Evolutionary conservation across 2,329 filamentous ascomycete genomes (phyloP), one percentile per base, ranked within the genome.

Genomic region (Fusarium gaditjirri): DNA sequence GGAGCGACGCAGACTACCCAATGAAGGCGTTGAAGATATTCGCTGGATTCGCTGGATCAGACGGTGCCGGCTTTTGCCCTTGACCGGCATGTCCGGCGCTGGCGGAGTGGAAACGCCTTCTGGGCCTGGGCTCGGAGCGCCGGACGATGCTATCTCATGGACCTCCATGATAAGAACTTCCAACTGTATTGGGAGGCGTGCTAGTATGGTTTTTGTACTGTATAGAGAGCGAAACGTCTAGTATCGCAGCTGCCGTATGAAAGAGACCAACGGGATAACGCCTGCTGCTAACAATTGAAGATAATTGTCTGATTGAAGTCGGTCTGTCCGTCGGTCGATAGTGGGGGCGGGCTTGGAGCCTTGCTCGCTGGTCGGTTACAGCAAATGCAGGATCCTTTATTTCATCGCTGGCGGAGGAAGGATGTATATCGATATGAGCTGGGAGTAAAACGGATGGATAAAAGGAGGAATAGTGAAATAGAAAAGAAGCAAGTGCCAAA

Each of bases 11-110:
- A 90, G 81, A 64, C 88, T 88, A 43, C 88, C 85, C 55, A 97
- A 83, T 21, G 92, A 93, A 2, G 93, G 91, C 11, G 92, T 94
- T 1, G 94, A 97, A 16, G 93, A 91, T 77, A 97, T 95, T 64
- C 93, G 91, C 70, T 95, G 92, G 53, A 97, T 86, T 36, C 91
- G 90, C 70, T 91, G 90, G 23, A 97, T 84, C 38, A 97, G 82
- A 65, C 91, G 89, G 75, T 91, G 89, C 50, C 92, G 89, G 58
- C 90, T 88, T 79, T 91, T 94, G 62, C 88, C 84, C 81, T 92
- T 94, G 31, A 71, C 49, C 52, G 77, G 73, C 59, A 76, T 65
- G 36, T 80, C 79, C 71, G 77, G 73, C 46, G 56, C 70, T 70
- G 72, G 70, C 52, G 74, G 73, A 62, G 73, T 76, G 74, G 75